Percentiles rank a stretch among this genome's conserved stretches.
Evolutionary conservation across 495 filamentous ascomycete genomes (phyloP).

Genomic region (Trichoderma erinaceum): DNA sequence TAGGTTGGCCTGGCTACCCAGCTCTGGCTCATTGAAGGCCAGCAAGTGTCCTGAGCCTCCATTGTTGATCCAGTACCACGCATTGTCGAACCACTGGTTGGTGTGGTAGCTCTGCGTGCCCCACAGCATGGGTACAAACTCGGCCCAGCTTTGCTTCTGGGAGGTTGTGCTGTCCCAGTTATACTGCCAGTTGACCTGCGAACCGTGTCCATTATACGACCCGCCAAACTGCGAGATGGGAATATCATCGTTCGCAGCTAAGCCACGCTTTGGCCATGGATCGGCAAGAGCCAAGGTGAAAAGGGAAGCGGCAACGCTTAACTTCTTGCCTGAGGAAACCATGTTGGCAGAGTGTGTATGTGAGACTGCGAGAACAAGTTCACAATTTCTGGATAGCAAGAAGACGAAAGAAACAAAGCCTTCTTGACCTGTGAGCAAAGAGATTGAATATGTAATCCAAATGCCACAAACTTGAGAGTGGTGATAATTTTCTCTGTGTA

Average conservation of each 20-base stretch:
- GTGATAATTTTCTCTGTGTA: background rate
- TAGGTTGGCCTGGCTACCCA: slow-evolving; percentile 12
- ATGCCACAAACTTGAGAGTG: background rate
- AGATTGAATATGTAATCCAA: background rate
- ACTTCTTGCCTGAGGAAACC: background rate
- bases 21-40: slow-evolving; percentile 20
- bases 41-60: slow-evolving; percentile 19
- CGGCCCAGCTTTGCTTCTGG: slow-evolving; percentile 6
- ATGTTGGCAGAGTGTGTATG: background rate
- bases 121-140: slow-evolving; percentile 16
- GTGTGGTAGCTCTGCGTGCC: slow-evolving; percentile 3
- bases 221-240: slow-evolving; percentile 15
- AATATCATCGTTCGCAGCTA: slow-evolving; percentile 15
- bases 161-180: slow-evolving; percentile 15
- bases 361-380: background rate
- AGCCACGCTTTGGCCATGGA: slow-evolving; percentile 11
- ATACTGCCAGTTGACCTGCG: slow-evolving; percentile 17
- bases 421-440: background rate
- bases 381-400: background rate
- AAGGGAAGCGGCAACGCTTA: background rate
- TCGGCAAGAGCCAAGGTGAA: background rate
- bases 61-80: slow-evolving; percentile 17
- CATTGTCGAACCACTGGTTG: slow-evolving; percentile 17
- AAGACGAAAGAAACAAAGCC: background rate
- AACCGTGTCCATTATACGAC: background rate